These are phyloP conservation scores for Cystoderma amianthinum DNA, from an alignment of 768 basidiomycete genomes.

Conservation along the genomic window DNA sequence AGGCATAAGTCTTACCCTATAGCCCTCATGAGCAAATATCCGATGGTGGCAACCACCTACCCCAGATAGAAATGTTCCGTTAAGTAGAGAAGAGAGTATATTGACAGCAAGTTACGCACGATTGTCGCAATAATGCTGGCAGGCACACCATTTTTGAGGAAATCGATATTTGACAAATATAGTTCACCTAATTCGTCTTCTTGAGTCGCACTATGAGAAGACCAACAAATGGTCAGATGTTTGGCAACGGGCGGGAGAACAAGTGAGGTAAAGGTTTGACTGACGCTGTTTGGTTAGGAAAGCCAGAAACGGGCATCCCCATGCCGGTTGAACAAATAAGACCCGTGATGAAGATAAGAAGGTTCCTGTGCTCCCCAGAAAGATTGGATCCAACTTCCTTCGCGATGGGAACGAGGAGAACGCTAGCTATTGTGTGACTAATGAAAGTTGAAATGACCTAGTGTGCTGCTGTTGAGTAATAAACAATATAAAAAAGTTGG, in stretches of 20 bases:
- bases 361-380: constrained; percentile 58
- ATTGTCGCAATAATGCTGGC: constrained; percentile 86
- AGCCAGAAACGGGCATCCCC: constrained; percentile 99
- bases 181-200: constrained; percentile 91
- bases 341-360: constrained; percentile 91
- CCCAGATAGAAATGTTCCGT: constrained; percentile 4
- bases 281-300: constrained; percentile 96
- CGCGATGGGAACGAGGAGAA: constrained; percentile 95
- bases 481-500: constrained; percentile 7
- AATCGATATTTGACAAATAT: constrained; percentile 82
- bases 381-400: constrained; percentile 81
- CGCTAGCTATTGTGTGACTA: constrained; percentile 94
- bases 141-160: constrained; percentile 90
- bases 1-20: constrained; percentile 57
- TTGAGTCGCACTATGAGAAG: constrained; percentile 64
- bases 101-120: constrained; percentile 32
- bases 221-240: constrained; percentile 12
- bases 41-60: constrained; percentile 82
- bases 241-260: constrained; percentile 5
- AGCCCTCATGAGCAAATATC: constrained; percentile 67
- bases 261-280: constrained; percentile 21
- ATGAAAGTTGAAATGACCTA: constrained; percentile 91
- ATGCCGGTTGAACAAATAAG: constrained; percentile 93
- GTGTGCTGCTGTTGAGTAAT: neutral
- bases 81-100: constrained; percentile 2